Base-by-base conservation (phyloP, 805 yeast genomes). In the Candida nanaspora region DNA sequence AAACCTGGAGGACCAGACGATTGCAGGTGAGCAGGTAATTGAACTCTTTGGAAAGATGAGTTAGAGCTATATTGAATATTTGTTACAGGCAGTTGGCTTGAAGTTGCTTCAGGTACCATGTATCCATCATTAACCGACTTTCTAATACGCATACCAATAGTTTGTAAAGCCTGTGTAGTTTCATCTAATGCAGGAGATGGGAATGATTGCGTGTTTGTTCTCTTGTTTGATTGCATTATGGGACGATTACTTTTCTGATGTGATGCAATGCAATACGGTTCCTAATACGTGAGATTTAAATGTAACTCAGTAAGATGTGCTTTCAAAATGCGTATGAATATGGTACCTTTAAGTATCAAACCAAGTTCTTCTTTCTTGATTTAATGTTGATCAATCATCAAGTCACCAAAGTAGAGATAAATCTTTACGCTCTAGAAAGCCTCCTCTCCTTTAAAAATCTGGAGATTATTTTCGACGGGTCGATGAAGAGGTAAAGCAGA, bases 121-220 rank as follows among this genome's bases (percentile, higher is more conserved):
- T 80, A 80, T 1, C 88, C 88, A 34, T 79, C 78, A 27, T 74
- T 67, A 3, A 82, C 76, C 2, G 82, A 69, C 49, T 80, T 79
- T 52, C 91, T 71, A 43, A 83, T 76, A 46, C 86, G 69, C 86
- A 80, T 82, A 0, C 87, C 88, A 6, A 82, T 53, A 0, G 80
- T 70, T 32, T 78, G 70, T 20, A 82, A 65, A 21, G 65, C 58
- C 34, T 58, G 66, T 13, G 57, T 53, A 32, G 55, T 57, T n/a
- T 61, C 62, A 52, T 55, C 57, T 5, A 18, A 20, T 6, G 31
- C 22, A 18, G 25, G 19, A 11, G 23, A 10, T 6, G 40, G 8
- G 22, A 31, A 23, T n/a, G 38, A 20, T 14, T 33, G 28, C 13
- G 16, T 25, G 34, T 39, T 42, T n/a, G 38, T 13, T 30, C 39